Percentiles rank a stretch among this genome's conserved stretches.
Evolutionary conservation across 768 basidiomycete genomes (phyloP).

Genomic region (Hericium alpestre): DNA sequence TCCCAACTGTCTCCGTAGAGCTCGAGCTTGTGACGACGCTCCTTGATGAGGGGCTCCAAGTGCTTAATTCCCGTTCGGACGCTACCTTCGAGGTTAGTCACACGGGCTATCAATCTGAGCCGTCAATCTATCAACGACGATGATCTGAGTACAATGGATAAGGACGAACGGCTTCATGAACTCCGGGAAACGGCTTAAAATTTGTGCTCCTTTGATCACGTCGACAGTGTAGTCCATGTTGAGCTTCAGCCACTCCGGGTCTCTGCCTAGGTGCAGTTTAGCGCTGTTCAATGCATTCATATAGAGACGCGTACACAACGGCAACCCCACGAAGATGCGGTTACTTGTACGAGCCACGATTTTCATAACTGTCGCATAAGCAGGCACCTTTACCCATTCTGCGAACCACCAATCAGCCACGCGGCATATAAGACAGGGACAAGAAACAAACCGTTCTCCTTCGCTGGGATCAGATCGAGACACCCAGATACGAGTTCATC

Average conservation of each 20-base stretch:
- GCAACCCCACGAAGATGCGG: slow-evolving; percentile 30
- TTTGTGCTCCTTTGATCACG: slow-evolving; percentile 21
- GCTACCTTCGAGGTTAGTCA: neutral
- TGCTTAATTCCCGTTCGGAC: neutral
- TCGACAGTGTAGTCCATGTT: slow-evolving; percentile 25
- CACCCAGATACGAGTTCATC: neutral
- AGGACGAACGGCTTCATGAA: slow-evolving; percentile 23
- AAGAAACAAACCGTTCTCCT: neutral
- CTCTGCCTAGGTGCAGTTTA: slow-evolving; percentile 21
- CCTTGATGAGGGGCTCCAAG: slow-evolving; percentile 1
- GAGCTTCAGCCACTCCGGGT: slow-evolving; percentile 25
- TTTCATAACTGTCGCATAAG: neutral
- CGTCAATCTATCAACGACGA: neutral
- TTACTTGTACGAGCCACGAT: slow-evolving; percentile 29
- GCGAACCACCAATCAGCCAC: neutral
- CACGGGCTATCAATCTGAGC: neutral
- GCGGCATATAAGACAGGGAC: neutral
- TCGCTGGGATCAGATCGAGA: neutral
- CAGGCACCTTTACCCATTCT: neutral
- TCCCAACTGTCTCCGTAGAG: slow-evolving; percentile 1
- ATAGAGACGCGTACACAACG: slow-evolving; percentile 17
- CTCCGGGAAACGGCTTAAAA: slow-evolving; percentile 26
- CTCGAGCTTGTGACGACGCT: neutral
- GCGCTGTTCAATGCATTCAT: neutral
- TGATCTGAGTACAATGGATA: neutral